Base-by-base conservation (phyloP, 2,329 filamentous ascomycete species). In the Plenodomus biglobosus region DNA sequence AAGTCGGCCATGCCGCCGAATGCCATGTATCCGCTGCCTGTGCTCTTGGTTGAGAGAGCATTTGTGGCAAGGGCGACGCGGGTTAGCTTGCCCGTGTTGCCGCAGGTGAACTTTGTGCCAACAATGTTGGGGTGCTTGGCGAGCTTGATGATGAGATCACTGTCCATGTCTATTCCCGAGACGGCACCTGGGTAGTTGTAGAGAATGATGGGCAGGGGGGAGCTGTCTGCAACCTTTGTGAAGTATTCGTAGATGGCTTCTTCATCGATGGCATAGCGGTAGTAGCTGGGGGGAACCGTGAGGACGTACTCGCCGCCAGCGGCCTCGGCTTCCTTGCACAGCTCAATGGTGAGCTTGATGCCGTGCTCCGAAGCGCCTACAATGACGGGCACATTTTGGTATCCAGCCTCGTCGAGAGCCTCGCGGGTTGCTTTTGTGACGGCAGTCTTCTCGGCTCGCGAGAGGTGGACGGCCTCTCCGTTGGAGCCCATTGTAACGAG, bases 161-260 rank as follows among this genome's bases (percentile, higher is more conserved):
- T 92, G 78, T 94, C 89, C 83, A 95, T 87, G 72, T 95, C 90
- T 65, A 95, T 87, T 42, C 90, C 90, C 5, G 88, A 82, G 5
- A 94, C 90, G 41, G 89, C 90, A 42, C 89, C 90, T 1, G 90
- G 90, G 76, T 94, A 95, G 78, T 95, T 95, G 82, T 95, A 95
- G 40, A 95, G 77, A 56, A 95, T 82, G 45, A 95, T 71, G n/a
- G 89, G 88, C 8, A 94, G 75, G 4, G 88, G 86, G 42, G 85
- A 88, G 34, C 72, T 79, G 70, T 92, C 87, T 40, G 90, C 90
- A 4, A 95, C 88, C 46, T 81, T 80, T 46, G 78, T 81, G 76
- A 86, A 92, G 76, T 87, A 92, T 60, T 86, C 81, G 65, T 85
- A 81, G 49, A 95, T 78, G 51, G 87, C 81, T 42, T 84, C 80